Evolutionary conservation across 176 grass and related monocot species (phyloP), one percentile per base, ranked within the genome.

Genomic region (Oryza glaberrima): DNA sequence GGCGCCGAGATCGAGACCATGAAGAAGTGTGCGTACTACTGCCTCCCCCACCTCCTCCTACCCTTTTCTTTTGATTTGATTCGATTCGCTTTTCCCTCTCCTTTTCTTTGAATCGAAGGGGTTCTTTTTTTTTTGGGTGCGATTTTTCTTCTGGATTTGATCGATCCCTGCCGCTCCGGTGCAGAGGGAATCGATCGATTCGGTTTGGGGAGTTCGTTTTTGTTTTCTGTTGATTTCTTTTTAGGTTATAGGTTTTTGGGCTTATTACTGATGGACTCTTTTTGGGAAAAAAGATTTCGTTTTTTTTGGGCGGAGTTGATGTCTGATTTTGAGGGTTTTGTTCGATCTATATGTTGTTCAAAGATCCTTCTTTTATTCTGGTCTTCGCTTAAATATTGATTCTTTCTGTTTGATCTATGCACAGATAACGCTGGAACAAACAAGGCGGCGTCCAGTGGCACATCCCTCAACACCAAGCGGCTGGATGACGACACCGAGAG

Each of bases 1-100:
- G 93, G 93, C 80, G 90, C 93, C 4, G 93, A 95, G 79, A 88
- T 95, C 85, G 90, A 95, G 43, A 90, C 93, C 80, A 69, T 88
- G 65, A 95, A 86, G 83, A 95, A 95, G 86, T 81, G 93, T 95
- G 77, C 47, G 78, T 17, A 6, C 36, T 36, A 5, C 6, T 1
- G 1, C 8, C 67, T 41, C 6, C 51, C 4, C 14, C 15, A 0
- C 14, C 14, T 1, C 4, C 14, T 17, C 0, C 11, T 11, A 51
- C 0, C 48, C 52, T 20, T 15, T 58, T 2, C 16, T n/a, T n/a
- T 51, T 34, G 19, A 8, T 38, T 51, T 34, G 19, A 8, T 38
- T 74, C 12, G 2, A 4, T 4, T 41, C 40, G 40, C 26, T 34
- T n/a, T 25, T n/a, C 54, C 1, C 16, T 25, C 7, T n/a, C 47